Evolutionary conservation across 495 filamentous ascomycete species (phyloP), one percentile per base, ranked within the genome.

Genomic region (Xylaria curta): DNA sequence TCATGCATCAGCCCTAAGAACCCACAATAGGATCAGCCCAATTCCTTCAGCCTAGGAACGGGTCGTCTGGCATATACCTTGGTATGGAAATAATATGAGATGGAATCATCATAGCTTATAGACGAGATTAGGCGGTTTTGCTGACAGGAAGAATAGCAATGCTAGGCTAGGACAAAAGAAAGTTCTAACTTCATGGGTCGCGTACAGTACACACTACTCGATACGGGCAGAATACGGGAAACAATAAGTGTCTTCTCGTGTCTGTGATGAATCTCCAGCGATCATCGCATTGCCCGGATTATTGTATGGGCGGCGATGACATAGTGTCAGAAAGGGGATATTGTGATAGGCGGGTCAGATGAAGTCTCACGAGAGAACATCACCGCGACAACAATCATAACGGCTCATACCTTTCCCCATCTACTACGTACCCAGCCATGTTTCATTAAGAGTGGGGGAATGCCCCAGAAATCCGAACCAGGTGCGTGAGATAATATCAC

Each of bases 401-500:
- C 33, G 10, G 38, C 38, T 42, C 38, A 42, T 42, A 42, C 28
- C 31, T 10, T n/a, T 38, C 31, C 54, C 54, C 51, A 54, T 54
- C 21, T 54, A 36, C 36, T 8, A 38, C 8, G 36, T 38, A 38
- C 31, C 54, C 31, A 60, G 58, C 58, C 58, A 60, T 60, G 58
- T 60, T 60, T 60, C 58, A 60, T 46, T 65, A 21, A 19, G 63
- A 56, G 49, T 67, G 65, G n/a, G 49, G 28, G 33, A 42, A 42
- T 67, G 65, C 47, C 49, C 65, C 65, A 67, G 47, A 67, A 67
- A 66, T 53, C 44, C 53, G 26, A 28, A 3, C 28, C 12, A 3
- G n/a, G 49, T 56, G 65, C 36, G 54, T 69, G 42, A 69, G 26
- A 69, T 60, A 47, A 49, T 61, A 69, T 69, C 67, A 69, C 67